Conservation (phyloP, 768 basidiomycete species). For the Crassisporium funariophilum region DNA sequence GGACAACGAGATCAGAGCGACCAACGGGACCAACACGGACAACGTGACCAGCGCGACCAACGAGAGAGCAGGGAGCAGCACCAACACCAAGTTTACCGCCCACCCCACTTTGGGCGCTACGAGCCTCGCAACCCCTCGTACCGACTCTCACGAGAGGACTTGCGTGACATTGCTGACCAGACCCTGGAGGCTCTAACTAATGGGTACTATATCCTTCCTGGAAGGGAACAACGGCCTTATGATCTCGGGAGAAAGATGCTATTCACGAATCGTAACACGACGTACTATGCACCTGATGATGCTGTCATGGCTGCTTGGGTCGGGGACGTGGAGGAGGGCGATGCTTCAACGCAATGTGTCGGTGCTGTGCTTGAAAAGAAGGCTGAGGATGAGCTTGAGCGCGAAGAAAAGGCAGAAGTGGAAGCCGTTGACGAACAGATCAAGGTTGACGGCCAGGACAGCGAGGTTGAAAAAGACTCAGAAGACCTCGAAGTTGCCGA, state of each 20-base stretch:
- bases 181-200: constrained; percentile 23
- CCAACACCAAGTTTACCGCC: neutral
- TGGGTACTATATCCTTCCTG: constrained; percentile 22
- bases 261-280: constrained; percentile 19
- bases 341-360: neutral
- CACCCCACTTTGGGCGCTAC: constrained; percentile 18
- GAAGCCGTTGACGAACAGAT: constrained; percentile 3
- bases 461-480: neutral
- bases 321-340: neutral
- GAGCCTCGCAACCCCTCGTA: constrained; percentile 16
- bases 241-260: constrained; percentile 18
- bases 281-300: constrained; percentile 23
- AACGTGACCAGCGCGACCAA: neutral
- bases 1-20: no score
- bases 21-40: no score
- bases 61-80: neutral
- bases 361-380: neutral
- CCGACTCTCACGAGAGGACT: constrained; percentile 24
- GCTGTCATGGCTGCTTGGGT: constrained; percentile 12
- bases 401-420: neutral
- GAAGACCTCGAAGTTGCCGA: no score
- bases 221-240: constrained; percentile 10
- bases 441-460: neutral
- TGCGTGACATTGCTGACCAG: constrained; percentile 19
- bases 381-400: constrained; percentile 4